Percentiles rank a stretch among this genome's conserved stretches.
These are phyloP conservation scores for Letharia lupina DNA, from an alignment of 495 filamentous ascomycete genomes.

Conservation along the genomic window DNA sequence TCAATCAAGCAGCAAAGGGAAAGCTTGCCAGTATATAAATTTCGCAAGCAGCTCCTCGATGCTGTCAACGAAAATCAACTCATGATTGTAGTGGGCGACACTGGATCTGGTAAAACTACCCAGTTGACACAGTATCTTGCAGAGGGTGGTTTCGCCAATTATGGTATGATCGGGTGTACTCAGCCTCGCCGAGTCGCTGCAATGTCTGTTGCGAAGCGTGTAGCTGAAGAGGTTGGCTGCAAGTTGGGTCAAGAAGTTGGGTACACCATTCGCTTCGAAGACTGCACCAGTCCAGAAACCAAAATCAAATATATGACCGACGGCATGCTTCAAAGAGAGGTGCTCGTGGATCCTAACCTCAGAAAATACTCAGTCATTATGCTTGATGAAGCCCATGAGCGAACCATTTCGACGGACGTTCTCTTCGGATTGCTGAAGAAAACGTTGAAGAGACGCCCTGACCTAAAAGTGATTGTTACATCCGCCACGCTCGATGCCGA, in stretches of 20 bases:
- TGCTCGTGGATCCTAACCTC: constrained; percentile 80
- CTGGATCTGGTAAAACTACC: constrained; percentile 95
- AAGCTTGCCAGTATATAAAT: constrained; percentile 82
- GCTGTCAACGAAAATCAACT: constrained; percentile 84
- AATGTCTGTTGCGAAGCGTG: constrained; percentile 94
- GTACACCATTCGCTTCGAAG: constrained; percentile 97
- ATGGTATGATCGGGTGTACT: constrained; percentile 93
- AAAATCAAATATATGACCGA: constrained; percentile 99
- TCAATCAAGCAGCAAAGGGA: constrained; percentile 93
- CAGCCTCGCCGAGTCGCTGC: constrained; percentile 95
- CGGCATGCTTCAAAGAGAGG: constrained; percentile 94
- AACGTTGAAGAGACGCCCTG: constrained; percentile 73
- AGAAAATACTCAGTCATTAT: constrained; percentile 92
- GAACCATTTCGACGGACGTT: constrained; percentile 93
- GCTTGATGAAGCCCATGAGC: constrained; percentile 96
- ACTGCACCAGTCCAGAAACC: constrained; percentile 80
- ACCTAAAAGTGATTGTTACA: constrained; percentile 92
- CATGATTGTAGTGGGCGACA: constrained; percentile 94
- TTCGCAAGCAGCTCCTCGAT: constrained; percentile 78
- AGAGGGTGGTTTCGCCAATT: constrained; percentile 80
- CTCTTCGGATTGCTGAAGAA: constrained; percentile 93
- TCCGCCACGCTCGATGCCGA: constrained; percentile 94
- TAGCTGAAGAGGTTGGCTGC: constrained; percentile 93
- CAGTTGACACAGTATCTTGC: constrained; percentile 92
- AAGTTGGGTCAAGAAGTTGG: constrained; percentile 86